A percentile compares a stretch with the other conserved stretches of the same genome.
These are phyloP conservation scores for Aspergillus tanneri DNA, from an alignment of 2,329 filamentous ascomycete species.

Conservation along the genomic window DNA sequence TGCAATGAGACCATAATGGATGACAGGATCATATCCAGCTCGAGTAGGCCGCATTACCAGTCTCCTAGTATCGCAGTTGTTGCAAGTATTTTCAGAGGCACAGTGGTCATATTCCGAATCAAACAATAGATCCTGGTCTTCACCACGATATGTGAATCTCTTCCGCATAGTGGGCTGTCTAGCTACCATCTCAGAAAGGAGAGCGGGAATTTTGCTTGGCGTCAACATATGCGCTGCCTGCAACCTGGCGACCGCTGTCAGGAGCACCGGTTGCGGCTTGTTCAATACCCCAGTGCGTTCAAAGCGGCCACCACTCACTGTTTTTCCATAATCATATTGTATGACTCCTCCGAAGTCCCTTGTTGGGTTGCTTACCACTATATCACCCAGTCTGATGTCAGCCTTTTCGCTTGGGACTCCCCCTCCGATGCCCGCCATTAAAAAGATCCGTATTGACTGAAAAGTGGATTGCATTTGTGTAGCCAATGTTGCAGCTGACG, in stretches of 20 bases:
- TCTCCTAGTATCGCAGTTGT: not conserved
- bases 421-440: slow-evolving; percentile 19
- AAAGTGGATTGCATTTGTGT: slow-evolving; percentile 4
- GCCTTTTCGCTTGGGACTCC: slow-evolving; percentile 6
- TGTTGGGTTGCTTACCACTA: slow-evolving; percentile 13
- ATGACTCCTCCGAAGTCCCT: slow-evolving; percentile 15
- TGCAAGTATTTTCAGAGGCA: not conserved
- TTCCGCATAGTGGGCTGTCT: slow-evolving; percentile 1
- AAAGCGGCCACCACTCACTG: slow-evolving; percentile 8
- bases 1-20: not conserved
- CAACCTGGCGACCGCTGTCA: slow-evolving; percentile 13
- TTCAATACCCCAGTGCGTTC: slow-evolving; percentile 14
- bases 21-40: not conserved
- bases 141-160: not conserved
- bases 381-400: slow-evolving; percentile 20
- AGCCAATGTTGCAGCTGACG: not conserved
- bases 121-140: not conserved
- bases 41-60: not conserved
- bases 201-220: not conserved
- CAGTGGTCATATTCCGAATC: slow-evolving; percentile 1
- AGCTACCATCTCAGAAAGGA: slow-evolving; percentile 1
- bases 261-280: slow-evolving; percentile 14
- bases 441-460: not conserved
- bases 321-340: slow-evolving; percentile 24
- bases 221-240: slow-evolving; percentile 8